Percentiles rank a stretch among this genome's conserved stretches.
Conservation (phyloP, 2,329 filamentous ascomycete species). For the Aspergillaceae sp. region DNA sequence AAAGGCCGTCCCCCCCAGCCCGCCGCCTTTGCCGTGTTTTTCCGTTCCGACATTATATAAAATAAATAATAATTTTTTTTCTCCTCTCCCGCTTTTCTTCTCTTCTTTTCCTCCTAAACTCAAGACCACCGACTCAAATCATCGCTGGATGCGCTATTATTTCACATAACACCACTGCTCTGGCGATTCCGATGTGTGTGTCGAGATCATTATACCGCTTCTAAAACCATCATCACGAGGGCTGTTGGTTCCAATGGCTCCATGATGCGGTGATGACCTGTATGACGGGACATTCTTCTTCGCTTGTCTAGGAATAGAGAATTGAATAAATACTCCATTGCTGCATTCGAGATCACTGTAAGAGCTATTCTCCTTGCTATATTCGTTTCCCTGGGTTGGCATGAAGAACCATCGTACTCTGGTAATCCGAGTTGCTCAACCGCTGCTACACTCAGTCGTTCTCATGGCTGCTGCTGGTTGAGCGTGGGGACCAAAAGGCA, state of each 20-base stretch:
- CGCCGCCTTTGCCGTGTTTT: background rate
- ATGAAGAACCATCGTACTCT: conserved; percentile 37
- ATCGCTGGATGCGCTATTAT: conserved; percentile 45
- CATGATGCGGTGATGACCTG: conserved; percentile 42
- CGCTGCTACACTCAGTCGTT: conserved; percentile 15
- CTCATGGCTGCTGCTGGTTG: conserved; percentile 27
- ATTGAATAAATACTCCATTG: no score
- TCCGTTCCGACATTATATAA: conserved; percentile 15
- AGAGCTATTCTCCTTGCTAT: background rate
- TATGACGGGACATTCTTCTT: conserved; percentile 32
- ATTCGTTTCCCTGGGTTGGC: conserved; percentile 2
- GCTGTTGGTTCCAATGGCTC: conserved; percentile 23
- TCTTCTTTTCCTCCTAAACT: conserved; percentile 33
- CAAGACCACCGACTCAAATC: conserved; percentile 69
- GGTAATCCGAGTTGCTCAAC: conserved; percentile 40
- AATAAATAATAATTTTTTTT: conserved; percentile 1
- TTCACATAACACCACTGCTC: conserved; percentile 42
- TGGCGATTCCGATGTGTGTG: conserved; percentile 63
- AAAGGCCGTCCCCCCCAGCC: conserved; percentile 12
- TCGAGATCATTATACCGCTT: conserved; percentile 62
- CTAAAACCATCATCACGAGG: conserved; percentile 76
- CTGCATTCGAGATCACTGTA: no score
- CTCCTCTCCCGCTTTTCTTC: conserved; percentile 12
- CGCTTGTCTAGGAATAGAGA: no score
- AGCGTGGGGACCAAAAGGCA: conserved; percentile 37